Evolutionary conservation across 169 alveolate species (phyloP), one percentile per base, ranked within the genome.

Genomic region (Plasmodium knowlesi): DNA sequence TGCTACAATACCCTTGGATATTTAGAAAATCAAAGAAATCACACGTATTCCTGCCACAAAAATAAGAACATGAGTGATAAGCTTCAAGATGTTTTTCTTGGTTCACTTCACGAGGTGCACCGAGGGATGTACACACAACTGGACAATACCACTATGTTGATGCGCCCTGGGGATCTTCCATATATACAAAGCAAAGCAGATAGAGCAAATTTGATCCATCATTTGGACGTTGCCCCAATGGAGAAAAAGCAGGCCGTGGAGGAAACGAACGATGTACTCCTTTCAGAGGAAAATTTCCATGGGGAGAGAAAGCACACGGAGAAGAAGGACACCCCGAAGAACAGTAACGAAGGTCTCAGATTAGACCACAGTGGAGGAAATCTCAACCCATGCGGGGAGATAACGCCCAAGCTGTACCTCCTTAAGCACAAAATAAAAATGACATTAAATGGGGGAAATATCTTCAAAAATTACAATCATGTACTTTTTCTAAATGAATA

Each of bases 361-460:
- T 28, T 22, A 67, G n/a, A 2, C 6, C 39, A 25, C 76, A 67
- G n/a, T 19, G 39, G 37, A 19, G 37, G n/a, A 28, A 0, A 0
- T 22, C 32, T 8, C 30, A 67, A 67, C 14, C 37, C 37, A 0
- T 67, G 39, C 25, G 76, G 76, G 37, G 76, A 22, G 30, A 67
- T 22, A 12, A 19, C 14, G n/a, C 76, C 76, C 41, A 67, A 67
- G 76, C 10, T 86, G 22, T 86, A 76, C 71, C 37, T 86, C 32
- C 81, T 86, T 76, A 86, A 86, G 32, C 93, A 86, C 80, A 86
- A 86, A 86, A 86, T 86, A 74, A 86, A 53, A 34, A 74, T 86
- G 78, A 83, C 43, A n/a, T 25, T 86, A 22, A 50, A 53, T 34
- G 71, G 67, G 39, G 70, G 50, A 37, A 86, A 86, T 57, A 86